Base-by-base conservation (phyloP, 2,329 filamentous ascomycete genomes). In the Botrytis squamosa region DNA sequence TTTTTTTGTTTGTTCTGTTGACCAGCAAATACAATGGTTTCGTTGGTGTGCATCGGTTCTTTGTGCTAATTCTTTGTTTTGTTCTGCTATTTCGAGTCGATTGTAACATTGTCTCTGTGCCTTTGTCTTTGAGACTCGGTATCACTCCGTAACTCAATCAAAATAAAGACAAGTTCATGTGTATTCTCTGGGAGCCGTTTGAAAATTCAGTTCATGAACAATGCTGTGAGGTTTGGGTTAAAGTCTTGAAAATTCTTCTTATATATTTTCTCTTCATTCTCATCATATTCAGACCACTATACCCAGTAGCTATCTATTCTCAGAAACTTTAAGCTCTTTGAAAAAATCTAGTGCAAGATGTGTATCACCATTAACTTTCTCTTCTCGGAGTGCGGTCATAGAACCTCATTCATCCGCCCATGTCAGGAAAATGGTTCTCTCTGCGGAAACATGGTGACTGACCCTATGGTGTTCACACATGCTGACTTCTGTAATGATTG, bases 131-230 rank as follows among this genome's bases (percentile, higher is more conserved):
- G 3, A 18, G 7, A 22, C 18, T 46, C 22, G 18, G 18, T 16
- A 20, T 10, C 1, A 33, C 0, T 22, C 22, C 2, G 14, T 3
- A 25, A n/a, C 1, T 5, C 1, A 36, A 49, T 8, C 44, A 7
- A 14, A 33, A 9, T 18, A 18, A 44, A 22, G 3, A 16, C 29
- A 38, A n/a, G 25, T 7, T 46, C 44, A 10, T 49, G 10, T 65
- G 10, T 20, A 36, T 46, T 16, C 22, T 22, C 9, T 36, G 33
- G 29, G 9, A 65, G 4, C n/a, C n/a, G 29, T 52, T 67, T 14
- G 1, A 67, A 4, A 36, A 33, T 52, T 66, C 44, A 52, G 6
- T 10, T 40, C 9, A 2, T 5, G 65, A 55, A 55, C 65, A 67
- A 40, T 55, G 3, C 9, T 8, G n/a, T 55, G 7, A 20, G 4